Evolutionary conservation across 495 filamentous ascomycete genomes (phyloP).

Genomic region (Cetradonia linearis): DNA sequence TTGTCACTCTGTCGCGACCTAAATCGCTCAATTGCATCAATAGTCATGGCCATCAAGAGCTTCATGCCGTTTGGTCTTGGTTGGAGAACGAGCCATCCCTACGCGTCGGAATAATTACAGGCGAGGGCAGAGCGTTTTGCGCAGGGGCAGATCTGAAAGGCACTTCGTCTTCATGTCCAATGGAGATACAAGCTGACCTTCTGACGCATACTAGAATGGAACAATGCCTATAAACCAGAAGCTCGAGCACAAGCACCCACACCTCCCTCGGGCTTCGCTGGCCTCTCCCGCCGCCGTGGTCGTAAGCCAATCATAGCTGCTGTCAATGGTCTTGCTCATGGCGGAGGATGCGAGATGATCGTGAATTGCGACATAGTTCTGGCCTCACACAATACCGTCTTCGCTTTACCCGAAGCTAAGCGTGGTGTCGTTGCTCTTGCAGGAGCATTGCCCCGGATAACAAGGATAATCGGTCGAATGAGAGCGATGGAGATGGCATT

Average conservation of each 20-base stretch:
- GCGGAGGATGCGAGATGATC: conserved; percentile 65
- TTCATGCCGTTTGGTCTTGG: conserved; percentile 46
- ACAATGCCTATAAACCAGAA: conserved; percentile 6
- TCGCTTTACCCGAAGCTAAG: conserved; percentile 58
- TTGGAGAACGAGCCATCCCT: conserved; percentile 45
- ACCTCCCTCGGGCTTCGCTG: conserved; percentile 27
- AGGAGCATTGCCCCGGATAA: conserved; percentile 61
- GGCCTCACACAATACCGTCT: conserved; percentile 43
- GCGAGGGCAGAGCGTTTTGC: conserved; percentile 47
- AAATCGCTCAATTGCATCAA: conserved; percentile 42
- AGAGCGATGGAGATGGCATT: conserved; percentile 63
- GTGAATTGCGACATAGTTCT: conserved; percentile 62
- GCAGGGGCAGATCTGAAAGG: conserved; percentile 51
- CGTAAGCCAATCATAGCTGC: conserved; percentile 57
- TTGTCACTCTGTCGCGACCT: conserved; percentile 41
- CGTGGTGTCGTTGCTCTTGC: conserved; percentile 61
- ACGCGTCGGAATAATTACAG: conserved; percentile 47
- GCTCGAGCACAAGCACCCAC: conserved; percentile 15
- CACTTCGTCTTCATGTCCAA: conserved; percentile 9
- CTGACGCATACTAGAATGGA: conserved; percentile 16
- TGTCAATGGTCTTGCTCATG: conserved; percentile 64
- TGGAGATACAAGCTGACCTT: not conserved
- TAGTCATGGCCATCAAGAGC: conserved; percentile 41
- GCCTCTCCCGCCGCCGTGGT: conserved; percentile 25
- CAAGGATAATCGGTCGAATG: conserved; percentile 55